Evolutionary conservation across 2,329 filamentous ascomycete genomes (phyloP).

Genomic region (Pezicula radicicola): DNA sequence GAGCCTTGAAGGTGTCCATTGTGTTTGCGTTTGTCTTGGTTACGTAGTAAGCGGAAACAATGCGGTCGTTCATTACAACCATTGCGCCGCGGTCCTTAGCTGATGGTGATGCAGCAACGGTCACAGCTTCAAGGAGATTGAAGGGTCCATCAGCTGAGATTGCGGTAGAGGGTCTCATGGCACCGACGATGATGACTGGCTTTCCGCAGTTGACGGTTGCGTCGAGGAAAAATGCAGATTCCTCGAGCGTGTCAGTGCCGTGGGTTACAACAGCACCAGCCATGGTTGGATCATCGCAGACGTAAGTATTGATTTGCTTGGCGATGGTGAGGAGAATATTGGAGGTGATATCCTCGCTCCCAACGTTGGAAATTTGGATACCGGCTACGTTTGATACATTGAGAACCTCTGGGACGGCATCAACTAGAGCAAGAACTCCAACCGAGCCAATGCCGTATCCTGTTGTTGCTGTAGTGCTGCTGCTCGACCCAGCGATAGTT

Average conservation of each 20-base stretch:
- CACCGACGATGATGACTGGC: conserved; percentile 57
- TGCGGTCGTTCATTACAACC: conserved; percentile 61
- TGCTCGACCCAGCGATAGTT: conserved; percentile 53
- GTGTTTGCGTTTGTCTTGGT: conserved; percentile 62
- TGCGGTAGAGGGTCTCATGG: conserved; percentile 61
- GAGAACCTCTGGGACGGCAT: conserved; percentile 51
- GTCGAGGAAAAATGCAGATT: conserved; percentile 62
- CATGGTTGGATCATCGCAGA: conserved; percentile 28
- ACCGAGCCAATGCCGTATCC: conserved; percentile 46
- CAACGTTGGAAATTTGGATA: conserved; percentile 49
- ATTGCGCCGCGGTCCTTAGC: conserved; percentile 52
- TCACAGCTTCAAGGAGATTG: conserved; percentile 59
- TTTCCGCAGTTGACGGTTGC: conserved; percentile 53
- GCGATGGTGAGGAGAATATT: conserved; percentile 45
- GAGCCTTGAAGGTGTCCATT: conserved; percentile 58
- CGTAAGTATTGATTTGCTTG: conserved; percentile 43
- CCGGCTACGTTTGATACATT: conserved; percentile 53
- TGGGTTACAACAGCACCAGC: conserved; percentile 58
- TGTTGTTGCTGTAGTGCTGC: conserved; percentile 47
- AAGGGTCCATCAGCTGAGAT: conserved; percentile 61
- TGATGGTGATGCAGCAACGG: conserved; percentile 44
- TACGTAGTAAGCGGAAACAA: conserved; percentile 53
- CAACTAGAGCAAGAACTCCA: conserved; percentile 38
- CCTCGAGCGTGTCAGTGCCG: conserved; percentile 63
- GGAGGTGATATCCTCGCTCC: conserved; percentile 44